A percentile compares a stretch with the other conserved stretches of the same genome.
phyloP scores from a whole-genome alignment of 345 rosid species.

The Geranium rotundifolium region DNA sequence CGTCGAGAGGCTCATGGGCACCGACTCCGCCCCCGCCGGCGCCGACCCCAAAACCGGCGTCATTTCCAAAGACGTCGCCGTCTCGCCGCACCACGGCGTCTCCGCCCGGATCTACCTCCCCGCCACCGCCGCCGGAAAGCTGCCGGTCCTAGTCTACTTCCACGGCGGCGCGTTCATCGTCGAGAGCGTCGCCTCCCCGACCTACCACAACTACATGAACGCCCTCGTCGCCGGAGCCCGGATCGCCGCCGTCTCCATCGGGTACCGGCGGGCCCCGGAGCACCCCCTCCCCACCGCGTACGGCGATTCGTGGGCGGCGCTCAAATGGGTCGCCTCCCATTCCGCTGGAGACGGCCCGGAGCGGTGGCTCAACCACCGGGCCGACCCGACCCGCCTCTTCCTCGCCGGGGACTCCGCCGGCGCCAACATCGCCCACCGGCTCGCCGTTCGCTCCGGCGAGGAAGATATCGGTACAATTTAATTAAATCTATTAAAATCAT shows the following conservation, averaged over 20 bases:
- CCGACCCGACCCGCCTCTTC: constrained; percentile 19
- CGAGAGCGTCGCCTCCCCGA: constrained; percentile 21
- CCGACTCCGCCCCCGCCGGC: constrained; percentile 25
- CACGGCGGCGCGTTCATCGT: constrained; percentile 31
- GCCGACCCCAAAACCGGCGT: constrained; percentile 32
- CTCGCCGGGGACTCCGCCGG: constrained; percentile 39
- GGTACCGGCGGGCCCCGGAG: constrained; percentile 27
- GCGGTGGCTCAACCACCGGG: constrained; percentile 23
- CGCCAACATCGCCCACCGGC: constrained; percentile 25
- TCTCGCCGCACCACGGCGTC: constrained; percentile 11
- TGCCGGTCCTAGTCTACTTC: constrained; percentile 33
- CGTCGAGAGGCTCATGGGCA: constrained; percentile 27
- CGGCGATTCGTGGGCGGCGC: constrained; percentile 34
- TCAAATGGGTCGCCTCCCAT: too few species aligned
- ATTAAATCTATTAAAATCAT: too few species aligned
- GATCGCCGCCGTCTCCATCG: constrained; percentile 22
- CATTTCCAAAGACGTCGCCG: constrained; percentile 30
- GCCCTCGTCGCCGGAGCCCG: constrained; percentile 14
- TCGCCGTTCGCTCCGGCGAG: constrained; percentile 16
- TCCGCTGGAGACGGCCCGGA: constrained; percentile 19
- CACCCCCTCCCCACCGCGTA: constrained; percentile 19
- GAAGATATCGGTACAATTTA: constrained; percentile 13
- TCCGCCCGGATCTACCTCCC: constrained; percentile 31
- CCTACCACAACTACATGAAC: constrained; percentile 23
- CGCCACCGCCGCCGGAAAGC: constrained; percentile 14